Percentiles rank a stretch among this genome's conserved stretches.
phyloP scores from a whole-genome alignment of 768 basidiomycete genomes.

The Rhodosporidiobolus odoratus region DNA sequence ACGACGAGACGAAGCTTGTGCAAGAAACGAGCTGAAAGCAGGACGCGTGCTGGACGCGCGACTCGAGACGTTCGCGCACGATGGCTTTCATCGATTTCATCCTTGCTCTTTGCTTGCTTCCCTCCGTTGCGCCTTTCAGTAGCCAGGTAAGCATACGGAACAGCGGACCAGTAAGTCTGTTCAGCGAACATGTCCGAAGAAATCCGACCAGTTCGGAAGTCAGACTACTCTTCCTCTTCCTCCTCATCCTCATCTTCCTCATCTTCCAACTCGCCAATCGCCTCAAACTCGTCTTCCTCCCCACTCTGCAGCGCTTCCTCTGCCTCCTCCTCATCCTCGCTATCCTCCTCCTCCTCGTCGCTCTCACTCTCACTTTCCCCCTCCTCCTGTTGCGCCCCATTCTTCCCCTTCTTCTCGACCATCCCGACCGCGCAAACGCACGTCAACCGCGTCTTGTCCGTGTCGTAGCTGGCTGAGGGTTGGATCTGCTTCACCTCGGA shows the following conservation, averaged over 20 bases:
- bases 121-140: too few relatives aligned
- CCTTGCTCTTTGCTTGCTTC: too few relatives aligned
- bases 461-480: constrained; percentile 67
- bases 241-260: not conserved
- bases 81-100: too few relatives aligned
- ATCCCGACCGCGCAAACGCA: constrained; percentile 53
- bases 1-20: not conserved
- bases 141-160: too few relatives aligned
- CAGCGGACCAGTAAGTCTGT: not conserved
- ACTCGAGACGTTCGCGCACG: too few relatives aligned
- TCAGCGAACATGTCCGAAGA: too few relatives aligned
- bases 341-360: constrained; percentile 43
- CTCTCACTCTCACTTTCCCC: constrained; percentile 12
- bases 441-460: constrained; percentile 78
- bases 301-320: constrained; percentile 41
- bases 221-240: not conserved
- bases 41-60: too few relatives aligned
- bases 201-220: too few relatives aligned
- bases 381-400: constrained; percentile 42
- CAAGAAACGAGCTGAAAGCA: not conserved
- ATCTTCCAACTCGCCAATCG: constrained; percentile 5
- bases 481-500: constrained; percentile 45
- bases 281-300: constrained; percentile 41
- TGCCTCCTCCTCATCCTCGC: constrained; percentile 47
- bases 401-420: constrained; percentile 38